These are phyloP conservation scores for Trametes pubescens DNA, from an alignment of 1,284 basidiomycete species.

Conservation along the genomic window DNA sequence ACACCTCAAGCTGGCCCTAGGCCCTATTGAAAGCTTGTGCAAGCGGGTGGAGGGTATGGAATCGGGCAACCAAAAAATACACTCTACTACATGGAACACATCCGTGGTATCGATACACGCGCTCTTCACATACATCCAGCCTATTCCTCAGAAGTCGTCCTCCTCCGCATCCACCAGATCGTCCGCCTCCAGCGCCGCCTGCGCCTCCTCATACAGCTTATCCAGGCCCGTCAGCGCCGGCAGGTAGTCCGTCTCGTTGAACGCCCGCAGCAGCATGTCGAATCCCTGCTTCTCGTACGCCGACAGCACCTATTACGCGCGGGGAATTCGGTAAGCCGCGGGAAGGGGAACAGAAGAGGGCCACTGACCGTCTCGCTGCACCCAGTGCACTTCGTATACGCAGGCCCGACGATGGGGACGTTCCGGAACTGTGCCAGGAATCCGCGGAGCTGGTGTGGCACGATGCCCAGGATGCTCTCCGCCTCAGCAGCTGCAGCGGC, in stretches of 20 bases:
- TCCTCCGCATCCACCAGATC: conserved; percentile 81
- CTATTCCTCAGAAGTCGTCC: conserved; percentile 35
- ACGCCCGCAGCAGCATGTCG: conserved; percentile 81
- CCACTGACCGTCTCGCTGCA: conserved; percentile 77
- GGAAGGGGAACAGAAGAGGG: neutral
- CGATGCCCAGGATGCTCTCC: conserved; percentile 78
- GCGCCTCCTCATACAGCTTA: conserved; percentile 81
- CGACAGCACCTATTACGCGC: conserved; percentile 46
- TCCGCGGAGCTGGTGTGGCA: conserved; percentile 95
- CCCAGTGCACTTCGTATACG: conserved; percentile 91
- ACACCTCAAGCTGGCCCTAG: too few species aligned
- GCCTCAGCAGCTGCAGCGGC: conserved; percentile 44
- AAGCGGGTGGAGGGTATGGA: too few species aligned
- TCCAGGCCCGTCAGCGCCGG: conserved; percentile 89
- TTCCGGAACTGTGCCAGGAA: conserved; percentile 89
- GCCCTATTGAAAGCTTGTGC: too few species aligned
- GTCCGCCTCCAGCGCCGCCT: conserved; percentile 76
- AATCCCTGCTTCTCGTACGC: conserved; percentile 84
- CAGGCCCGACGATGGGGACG: conserved; percentile 84
- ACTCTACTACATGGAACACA: neutral
- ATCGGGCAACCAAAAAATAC: neutral
- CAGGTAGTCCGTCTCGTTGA: conserved; percentile 86
- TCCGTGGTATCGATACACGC: conserved; percentile 14
- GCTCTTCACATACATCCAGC: neutral
- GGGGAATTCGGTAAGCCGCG: neutral